phyloP scores from a whole-genome alignment of 148 eudicot species.

The Diospyros lotus region DNA sequence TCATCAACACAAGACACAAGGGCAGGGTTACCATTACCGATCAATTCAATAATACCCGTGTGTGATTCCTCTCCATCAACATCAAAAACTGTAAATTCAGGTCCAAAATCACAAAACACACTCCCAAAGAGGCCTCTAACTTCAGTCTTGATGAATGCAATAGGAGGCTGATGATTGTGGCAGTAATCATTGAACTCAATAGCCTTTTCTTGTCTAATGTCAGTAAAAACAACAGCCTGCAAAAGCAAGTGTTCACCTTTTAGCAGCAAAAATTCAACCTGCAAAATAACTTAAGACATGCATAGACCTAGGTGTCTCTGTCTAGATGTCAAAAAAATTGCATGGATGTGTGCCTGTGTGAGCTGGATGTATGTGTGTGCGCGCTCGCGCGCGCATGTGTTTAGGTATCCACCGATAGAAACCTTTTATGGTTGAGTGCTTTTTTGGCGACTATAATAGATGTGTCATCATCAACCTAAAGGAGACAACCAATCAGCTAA shows the following conservation, averaged over 20 bases:
- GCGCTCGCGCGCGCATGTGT: too few relatives aligned
- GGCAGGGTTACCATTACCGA: conserved; percentile 66
- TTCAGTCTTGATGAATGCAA: conserved; percentile 68
- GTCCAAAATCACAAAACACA: conserved; percentile 75
- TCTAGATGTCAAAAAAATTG: not conserved
- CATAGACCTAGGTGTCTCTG: too few relatives aligned
- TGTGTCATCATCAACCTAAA: not conserved
- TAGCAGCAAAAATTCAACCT: conserved; percentile 4
- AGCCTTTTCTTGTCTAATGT: conserved; percentile 48
- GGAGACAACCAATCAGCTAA: not conserved
- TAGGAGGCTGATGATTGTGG: conserved; percentile 69
- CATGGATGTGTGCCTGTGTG: not conserved
- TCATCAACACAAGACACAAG: conserved; percentile 75
- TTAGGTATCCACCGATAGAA: too few relatives aligned
- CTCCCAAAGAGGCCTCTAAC: conserved; percentile 72
- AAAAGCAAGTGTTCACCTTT: conserved; percentile 10
- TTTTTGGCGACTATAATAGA: not conserved
- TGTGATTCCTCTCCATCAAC: conserved; percentile 86
- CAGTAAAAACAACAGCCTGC: conserved; percentile 71
- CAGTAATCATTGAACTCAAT: conserved; percentile 66
- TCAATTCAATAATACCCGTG: conserved; percentile 70
- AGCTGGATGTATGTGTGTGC: not conserved
- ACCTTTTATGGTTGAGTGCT: too few relatives aligned
- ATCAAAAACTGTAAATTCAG: conserved; percentile 66
- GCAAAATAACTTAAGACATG: not conserved